Conservation (phyloP, 2,329 filamentous ascomycete genomes). For the Stromatinia cepivora region DNA sequence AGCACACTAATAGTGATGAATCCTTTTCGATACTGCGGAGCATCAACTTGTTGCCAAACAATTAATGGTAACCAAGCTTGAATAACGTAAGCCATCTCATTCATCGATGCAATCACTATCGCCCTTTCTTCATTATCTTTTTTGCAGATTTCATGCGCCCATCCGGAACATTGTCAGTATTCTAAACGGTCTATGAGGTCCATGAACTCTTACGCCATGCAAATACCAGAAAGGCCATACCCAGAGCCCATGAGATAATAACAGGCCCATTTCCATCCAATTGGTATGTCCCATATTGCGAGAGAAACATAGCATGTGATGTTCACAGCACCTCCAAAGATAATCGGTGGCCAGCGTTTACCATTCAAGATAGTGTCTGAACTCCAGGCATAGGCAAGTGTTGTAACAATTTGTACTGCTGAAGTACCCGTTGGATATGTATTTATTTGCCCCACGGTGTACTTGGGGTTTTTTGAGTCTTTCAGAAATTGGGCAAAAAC, state of each 20-base stretch:
- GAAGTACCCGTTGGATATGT: slow-evolving; percentile 38
- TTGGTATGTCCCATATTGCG: slow-evolving; percentile 50
- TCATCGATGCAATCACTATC: slow-evolving; percentile 65
- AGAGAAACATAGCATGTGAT: slow-evolving; percentile 35
- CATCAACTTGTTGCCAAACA: slow-evolving; percentile 65
- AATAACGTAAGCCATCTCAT: slow-evolving; percentile 67
- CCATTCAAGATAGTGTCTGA: slow-evolving; percentile 34
- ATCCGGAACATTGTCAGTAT: slow-evolving; percentile 39
- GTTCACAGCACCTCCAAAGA: slow-evolving; percentile 48
- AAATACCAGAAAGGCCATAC: slow-evolving; percentile 44
- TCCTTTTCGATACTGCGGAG: slow-evolving; percentile 60
- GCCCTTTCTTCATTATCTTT: slow-evolving; percentile 65
- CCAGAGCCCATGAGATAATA: slow-evolving; percentile 50
- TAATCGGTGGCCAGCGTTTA: slow-evolving; percentile 46
- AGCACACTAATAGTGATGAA: slow-evolving; percentile 57
- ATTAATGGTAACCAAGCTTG: slow-evolving; percentile 69
- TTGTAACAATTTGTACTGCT: slow-evolving; percentile 34
- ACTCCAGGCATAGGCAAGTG: slow-evolving; percentile 38
- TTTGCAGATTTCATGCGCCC: slow-evolving; percentile 56
- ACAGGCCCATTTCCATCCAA: slow-evolving; percentile 63
- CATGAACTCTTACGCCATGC: slow-evolving; percentile 45
- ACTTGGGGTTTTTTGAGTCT: slow-evolving; percentile 41
- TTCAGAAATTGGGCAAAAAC: slow-evolving; percentile 48
- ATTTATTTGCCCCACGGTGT: slow-evolving; percentile 40
- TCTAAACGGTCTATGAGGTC: neutral